Base-by-base conservation (phyloP, 495 filamentous ascomycete species). In the Lepidopterella palustris region DNA sequence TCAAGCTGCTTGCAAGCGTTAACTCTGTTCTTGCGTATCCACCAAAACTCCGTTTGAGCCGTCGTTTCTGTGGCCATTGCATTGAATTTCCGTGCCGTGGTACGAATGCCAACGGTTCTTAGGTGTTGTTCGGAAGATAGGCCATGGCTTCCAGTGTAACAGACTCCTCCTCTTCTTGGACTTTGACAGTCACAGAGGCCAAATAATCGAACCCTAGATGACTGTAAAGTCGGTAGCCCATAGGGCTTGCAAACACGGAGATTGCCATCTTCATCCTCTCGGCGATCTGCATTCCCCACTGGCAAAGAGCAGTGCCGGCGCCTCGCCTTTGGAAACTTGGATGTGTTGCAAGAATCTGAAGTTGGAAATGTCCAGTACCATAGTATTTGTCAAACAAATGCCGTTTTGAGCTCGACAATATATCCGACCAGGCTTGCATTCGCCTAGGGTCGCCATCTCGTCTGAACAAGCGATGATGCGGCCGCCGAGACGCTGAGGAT, bases 211-310 rank as follows among this genome's bases (percentile, higher is more conserved):
- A 62, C 21, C 59, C 59, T n/a, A 62, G 54, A 23, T 31, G n/a
- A 15, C 18, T 24, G 54, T 62, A 62, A n/a, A 62, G 54, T 25
- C 28, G 39, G 20, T 58, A 20, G 25, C 59, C 59, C 59, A 62
- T 62, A 13, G 59, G 59, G 27, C 59, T 62, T n/a, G 59, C 59
- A 32, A 62, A 62, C 26, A 62, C 53, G 3, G 59, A 45, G 21
- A 58, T 48, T n/a, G 39, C 54, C 53, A 56, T 28, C 20, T 54
- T 48, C 13, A n/a, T 11, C 1, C 21, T 24, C 18, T 49, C 13
- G 13, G 59, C 59, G 4, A 51, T 3, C 24, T 25, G 18, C 10
- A 62, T 58, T 10, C 59, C 59, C 32, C 50, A 48, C 5, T 28
- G n/a, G 21, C 31, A 45, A 6, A 62, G 54, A 4, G 25, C 11